Conservation (phyloP, 176 grass and related monocot species). For the Oryza meridionalis region DNA sequence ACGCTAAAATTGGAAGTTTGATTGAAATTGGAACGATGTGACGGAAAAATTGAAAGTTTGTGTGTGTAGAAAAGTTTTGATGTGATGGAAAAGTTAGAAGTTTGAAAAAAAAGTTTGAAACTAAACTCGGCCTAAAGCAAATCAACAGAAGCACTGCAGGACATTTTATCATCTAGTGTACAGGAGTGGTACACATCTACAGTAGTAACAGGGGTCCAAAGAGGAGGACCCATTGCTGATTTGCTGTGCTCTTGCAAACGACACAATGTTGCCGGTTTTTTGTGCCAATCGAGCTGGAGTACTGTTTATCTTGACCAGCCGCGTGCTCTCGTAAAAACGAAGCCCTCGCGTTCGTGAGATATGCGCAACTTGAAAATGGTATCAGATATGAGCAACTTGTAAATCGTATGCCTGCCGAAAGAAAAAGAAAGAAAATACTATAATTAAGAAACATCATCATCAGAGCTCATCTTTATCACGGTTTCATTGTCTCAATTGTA, state of each 20-base stretch:
- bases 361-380: neutral
- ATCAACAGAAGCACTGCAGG: neutral
- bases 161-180: neutral
- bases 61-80: too few relatives aligned
- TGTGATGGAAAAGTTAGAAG: too few relatives aligned
- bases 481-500: too few relatives aligned
- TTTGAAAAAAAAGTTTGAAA: too few relatives aligned
- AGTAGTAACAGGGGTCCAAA: neutral
- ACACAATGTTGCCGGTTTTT: neutral
- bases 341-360: neutral
- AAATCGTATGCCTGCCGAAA: neutral
- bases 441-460: neutral
- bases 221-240: neutral
- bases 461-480: neutral
- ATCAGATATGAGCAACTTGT: neutral
- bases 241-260: neutral
- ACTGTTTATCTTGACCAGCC: neutral
- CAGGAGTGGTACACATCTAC: neutral
- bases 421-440: neutral
- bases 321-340: neutral
- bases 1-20: too few relatives aligned
- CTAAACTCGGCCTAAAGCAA: neutral
- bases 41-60: too few relatives aligned
- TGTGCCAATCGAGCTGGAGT: neutral
- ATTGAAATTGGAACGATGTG: too few relatives aligned